Base-by-base conservation (phyloP, 1,139 yeast genomes). In the Pichia kudriavzevii region DNA sequence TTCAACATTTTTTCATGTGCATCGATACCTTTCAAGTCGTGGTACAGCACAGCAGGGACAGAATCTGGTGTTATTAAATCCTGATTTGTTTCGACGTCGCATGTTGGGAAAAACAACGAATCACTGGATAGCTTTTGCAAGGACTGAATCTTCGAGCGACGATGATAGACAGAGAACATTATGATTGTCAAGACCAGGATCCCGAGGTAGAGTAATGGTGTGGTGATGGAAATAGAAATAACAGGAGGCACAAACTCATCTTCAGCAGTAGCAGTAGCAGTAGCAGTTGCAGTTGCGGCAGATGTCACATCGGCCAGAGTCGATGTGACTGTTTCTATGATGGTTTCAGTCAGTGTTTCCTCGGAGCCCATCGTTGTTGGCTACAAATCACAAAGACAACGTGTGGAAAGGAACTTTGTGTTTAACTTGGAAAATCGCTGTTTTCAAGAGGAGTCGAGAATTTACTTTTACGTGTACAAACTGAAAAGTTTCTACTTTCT, bases 171-270 rank as follows among this genome's bases (percentile, higher is more conserved):
- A 20, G 94, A 77, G 56, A 91, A 88, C n/a, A 77, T 61, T 28
- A 76, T 64, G 42, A 88, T 68, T n/a, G 91, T 72, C 4, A 84
- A 55, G 31, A 87, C 56, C 43, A 91, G 62, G 20, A 87, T 72
- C 5, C 72, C 78, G 40, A 85, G 79, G 55, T 91, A 91, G 30
- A 83, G 63, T 40, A 91, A 58, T 20, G 98, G 97, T 12, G 95
- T 84, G 55, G 72, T 75, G 26, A 88, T 74, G n/a, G 95, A 83
- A 44, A 87, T 73, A 46, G 67, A 65, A 2, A 36, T 27, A 15
- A 33, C 20, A 5, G 28, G 26, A 17, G 32, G 24, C n/a, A 32
- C 30, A 11, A 24, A 20, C 10, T 39, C 38, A 9, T 12, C 16
- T 7, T 19, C 31, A 8, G 32, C 28, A 11, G 16, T 27, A 8